Evolutionary conservation across 2,329 filamentous ascomycete genomes (phyloP).

Genomic region (Shiraia sp.): DNA sequence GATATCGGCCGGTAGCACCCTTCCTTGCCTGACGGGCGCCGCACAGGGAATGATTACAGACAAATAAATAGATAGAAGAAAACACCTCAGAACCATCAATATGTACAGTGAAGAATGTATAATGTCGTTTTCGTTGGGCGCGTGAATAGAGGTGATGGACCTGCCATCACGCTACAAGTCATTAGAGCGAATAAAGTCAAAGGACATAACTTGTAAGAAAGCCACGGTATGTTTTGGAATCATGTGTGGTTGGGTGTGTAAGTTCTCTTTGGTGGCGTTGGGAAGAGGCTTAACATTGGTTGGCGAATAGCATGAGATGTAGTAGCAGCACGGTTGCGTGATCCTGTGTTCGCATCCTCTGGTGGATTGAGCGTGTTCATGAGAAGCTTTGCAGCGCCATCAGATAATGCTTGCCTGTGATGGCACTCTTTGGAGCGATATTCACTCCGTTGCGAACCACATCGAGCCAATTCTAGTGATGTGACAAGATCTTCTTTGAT

Average conservation of each 20-base stretch:
- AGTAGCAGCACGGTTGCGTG: conserved; percentile 34
- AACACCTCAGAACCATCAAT: conserved; percentile 11
- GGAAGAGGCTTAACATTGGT: conserved; percentile 40
- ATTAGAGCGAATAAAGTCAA: conserved; percentile 3
- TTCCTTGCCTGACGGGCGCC: too few species aligned
- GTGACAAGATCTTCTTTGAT: conserved; percentile 27
- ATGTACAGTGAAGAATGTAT: conserved; percentile 19
- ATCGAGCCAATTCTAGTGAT: conserved; percentile 33
- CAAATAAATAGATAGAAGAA: too few species aligned
- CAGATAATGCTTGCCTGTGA: conserved; percentile 41
- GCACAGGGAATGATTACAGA: too few species aligned
- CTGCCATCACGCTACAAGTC: conserved; percentile 12
- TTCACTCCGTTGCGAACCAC: conserved; percentile 25
- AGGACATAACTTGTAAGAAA: background rate
- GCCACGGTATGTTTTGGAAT: background rate
- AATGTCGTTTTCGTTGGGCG: conserved; percentile 5
- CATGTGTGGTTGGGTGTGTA: conserved; percentile 11
- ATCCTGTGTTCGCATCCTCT: conserved; percentile 11
- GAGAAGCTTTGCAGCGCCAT: conserved; percentile 39
- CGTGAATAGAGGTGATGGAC: conserved; percentile 12
- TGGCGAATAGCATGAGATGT: conserved; percentile 24
- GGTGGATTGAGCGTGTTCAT: conserved; percentile 5
- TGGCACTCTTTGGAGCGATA: conserved; percentile 10
- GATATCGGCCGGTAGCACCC: too few species aligned
- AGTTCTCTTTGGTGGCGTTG: conserved; percentile 28